phyloP scores from a whole-genome alignment of 352 stramenopile species.

The Phytopythium delawarense region DNA sequence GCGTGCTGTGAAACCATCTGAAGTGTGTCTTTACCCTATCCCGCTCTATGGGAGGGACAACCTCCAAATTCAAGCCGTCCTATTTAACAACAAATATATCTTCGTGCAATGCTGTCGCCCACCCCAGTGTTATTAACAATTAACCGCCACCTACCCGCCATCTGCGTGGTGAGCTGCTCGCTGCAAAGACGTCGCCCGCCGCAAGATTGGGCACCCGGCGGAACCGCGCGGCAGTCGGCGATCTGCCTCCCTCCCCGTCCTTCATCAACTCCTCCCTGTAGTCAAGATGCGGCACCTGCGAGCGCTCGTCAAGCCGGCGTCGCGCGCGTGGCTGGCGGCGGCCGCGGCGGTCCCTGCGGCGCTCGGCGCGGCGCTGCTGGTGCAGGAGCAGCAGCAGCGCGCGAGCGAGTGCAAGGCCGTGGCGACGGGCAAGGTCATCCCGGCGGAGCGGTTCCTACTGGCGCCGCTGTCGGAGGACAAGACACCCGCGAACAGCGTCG shows the following conservation, averaged over 20 bases:
- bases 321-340: constrained; percentile 17
- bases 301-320: constrained; percentile 14
- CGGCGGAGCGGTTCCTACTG: constrained; percentile 60
- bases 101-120: no score
- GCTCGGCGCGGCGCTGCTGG: constrained; percentile 15
- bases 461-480: constrained; percentile 59
- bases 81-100: no score
- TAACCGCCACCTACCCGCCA: no score
- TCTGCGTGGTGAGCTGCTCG: no score
- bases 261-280: no score
- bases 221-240: background rate
- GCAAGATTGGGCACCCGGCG: background rate
- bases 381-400: constrained; percentile 12
- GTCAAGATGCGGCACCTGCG: constrained; percentile 18
- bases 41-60: no score
- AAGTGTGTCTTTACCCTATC: no score
- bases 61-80: no score
- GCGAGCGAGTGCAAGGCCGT: constrained; percentile 23
- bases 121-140: no score
- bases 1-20: no score
- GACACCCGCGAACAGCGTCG: constrained; percentile 53
- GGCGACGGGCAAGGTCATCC: constrained; percentile 17
- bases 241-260: background rate
- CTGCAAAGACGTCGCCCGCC: no score
- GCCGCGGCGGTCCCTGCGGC: constrained; percentile 17